phyloP scores from a whole-genome alignment of 2,329 filamentous ascomycete species.

The Alternaria solani region DNA sequence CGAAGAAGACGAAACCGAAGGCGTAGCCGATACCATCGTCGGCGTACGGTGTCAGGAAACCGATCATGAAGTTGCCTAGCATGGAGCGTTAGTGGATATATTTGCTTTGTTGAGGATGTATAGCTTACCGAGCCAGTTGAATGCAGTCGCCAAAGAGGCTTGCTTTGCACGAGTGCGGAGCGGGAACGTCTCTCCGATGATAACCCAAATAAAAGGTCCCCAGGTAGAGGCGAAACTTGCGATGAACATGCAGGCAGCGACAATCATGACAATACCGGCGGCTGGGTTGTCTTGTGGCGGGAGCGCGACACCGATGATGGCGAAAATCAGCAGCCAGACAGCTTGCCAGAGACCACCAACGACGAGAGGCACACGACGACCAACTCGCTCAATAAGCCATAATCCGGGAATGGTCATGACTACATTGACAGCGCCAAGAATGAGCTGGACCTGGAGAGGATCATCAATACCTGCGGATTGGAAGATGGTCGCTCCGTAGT shows the following conservation, averaged over 20 bases:
- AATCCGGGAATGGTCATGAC: slow-evolving; percentile 71
- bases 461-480: slow-evolving; percentile 70
- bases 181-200: slow-evolving; percentile 50
- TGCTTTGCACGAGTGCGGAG: slow-evolving; percentile 47
- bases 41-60: slow-evolving; percentile 47
- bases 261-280: slow-evolving; percentile 73
- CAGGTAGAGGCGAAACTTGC: slow-evolving; percentile 73
- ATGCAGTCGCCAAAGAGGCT: slow-evolving; percentile 43
- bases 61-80: slow-evolving; percentile 50
- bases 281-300: slow-evolving; percentile 46
- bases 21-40: slow-evolving; percentile 45
- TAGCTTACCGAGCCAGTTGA: slow-evolving; percentile 42
- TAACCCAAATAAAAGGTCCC: slow-evolving; percentile 65
- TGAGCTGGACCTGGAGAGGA: slow-evolving; percentile 58
- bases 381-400: slow-evolving; percentile 72
- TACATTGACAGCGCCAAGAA: slow-evolving; percentile 69
- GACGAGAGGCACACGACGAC: slow-evolving; percentile 73
- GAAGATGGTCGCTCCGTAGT: slow-evolving; percentile 73
- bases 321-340: slow-evolving; percentile 69
- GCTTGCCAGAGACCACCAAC: slow-evolving; percentile 73
- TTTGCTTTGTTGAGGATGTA: background rate
- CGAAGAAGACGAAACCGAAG: slow-evolving; percentile 49
- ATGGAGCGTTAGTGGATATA: slow-evolving; percentile 27
- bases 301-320: slow-evolving; percentile 52
- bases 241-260: slow-evolving; percentile 78